Conservation (phyloP, 179 eudicot genomes). For the Nepenthes alata region DNA sequence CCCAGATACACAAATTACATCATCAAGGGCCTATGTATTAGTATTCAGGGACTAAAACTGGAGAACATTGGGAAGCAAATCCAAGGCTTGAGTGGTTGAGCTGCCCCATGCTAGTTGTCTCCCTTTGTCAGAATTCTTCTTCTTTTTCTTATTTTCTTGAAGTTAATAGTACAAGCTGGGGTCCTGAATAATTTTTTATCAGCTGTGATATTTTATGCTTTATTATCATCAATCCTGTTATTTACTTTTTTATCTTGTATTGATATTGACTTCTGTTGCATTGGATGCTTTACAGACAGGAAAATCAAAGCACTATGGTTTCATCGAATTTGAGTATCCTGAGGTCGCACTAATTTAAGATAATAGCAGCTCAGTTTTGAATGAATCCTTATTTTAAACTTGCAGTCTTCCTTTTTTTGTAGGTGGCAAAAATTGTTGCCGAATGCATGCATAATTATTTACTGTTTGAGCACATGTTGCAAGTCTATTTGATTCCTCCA, state of each 20-base stretch:
- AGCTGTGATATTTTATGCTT: not conserved
- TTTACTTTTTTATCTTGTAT: not conserved
- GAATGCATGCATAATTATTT: conserved; percentile 84
- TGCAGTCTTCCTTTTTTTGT: conserved; percentile 5
- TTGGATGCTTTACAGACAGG: conserved; percentile 43
- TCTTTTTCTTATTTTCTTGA: not conserved
- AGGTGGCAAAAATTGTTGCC: conserved; percentile 66
- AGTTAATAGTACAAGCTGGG: not conserved
- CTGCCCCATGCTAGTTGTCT: too few relatives aligned
- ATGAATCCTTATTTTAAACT: not conserved
- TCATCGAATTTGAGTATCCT: conserved; percentile 74
- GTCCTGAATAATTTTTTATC: not conserved
- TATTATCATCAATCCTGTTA: not conserved
- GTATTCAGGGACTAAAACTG: too few relatives aligned
- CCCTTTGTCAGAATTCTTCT: not conserved
- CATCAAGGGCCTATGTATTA: too few relatives aligned
- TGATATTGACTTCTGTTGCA: not conserved
- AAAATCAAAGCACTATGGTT: conserved; percentile 83
- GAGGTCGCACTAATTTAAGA: conserved; percentile 33
- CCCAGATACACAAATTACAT: too few relatives aligned
- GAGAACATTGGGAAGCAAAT: too few relatives aligned
- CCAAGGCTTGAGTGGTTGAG: not conserved
- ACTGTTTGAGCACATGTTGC: conserved; percentile 54
- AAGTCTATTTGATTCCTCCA: conserved; percentile 52
- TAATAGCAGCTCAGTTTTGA: not conserved